phyloP scores from a whole-genome alignment of 768 basidiomycete genomes.

The Coprinopsis sp. region DNA sequence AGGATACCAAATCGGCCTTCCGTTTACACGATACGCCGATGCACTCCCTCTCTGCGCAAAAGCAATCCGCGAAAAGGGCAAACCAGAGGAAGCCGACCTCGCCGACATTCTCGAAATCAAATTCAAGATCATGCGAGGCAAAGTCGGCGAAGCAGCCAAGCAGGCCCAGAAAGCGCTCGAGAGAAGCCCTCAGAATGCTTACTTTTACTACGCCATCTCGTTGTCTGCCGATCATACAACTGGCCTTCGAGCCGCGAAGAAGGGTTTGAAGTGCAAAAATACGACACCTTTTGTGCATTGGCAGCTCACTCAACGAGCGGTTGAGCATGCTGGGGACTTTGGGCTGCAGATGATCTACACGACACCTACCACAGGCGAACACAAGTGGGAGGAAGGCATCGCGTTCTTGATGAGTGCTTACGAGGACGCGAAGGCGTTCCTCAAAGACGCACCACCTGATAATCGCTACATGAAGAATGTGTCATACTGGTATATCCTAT shows the following conservation, averaged over 20 bases:
- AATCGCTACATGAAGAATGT: slow-evolving; percentile 56
- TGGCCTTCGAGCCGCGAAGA: slow-evolving; percentile 60
- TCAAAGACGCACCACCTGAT: slow-evolving; percentile 56
- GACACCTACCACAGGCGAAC: slow-evolving; percentile 34
- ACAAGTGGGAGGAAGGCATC: slow-evolving; percentile 54
- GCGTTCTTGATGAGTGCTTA: slow-evolving; percentile 56
- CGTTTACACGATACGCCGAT: slow-evolving; percentile 57
- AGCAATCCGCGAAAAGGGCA: slow-evolving; percentile 44
- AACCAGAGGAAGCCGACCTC: slow-evolving; percentile 39
- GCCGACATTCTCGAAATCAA: slow-evolving; percentile 69
- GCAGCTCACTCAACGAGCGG: slow-evolving; percentile 56
- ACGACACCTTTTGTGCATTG: slow-evolving; percentile 53
- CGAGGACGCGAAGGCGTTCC: slow-evolving; percentile 55
- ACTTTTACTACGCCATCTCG: slow-evolving; percentile 60
- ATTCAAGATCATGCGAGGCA: slow-evolving; percentile 44
- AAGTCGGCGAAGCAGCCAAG: slow-evolving; percentile 43
- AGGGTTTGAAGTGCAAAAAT: slow-evolving; percentile 55
- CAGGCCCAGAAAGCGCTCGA: slow-evolving; percentile 44
- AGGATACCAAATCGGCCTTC: slow-evolving; percentile 51
- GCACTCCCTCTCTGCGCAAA: slow-evolving; percentile 55
- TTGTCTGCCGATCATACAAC: slow-evolving; percentile 42
- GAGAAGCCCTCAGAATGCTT: slow-evolving; percentile 55
- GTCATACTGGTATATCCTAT: slow-evolving; percentile 53
- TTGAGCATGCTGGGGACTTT: slow-evolving; percentile 55
- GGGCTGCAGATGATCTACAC: slow-evolving; percentile 46